phyloP scores from a whole-genome alignment of 176 grass and related monocot species.

The Luzula sylvatica region DNA sequence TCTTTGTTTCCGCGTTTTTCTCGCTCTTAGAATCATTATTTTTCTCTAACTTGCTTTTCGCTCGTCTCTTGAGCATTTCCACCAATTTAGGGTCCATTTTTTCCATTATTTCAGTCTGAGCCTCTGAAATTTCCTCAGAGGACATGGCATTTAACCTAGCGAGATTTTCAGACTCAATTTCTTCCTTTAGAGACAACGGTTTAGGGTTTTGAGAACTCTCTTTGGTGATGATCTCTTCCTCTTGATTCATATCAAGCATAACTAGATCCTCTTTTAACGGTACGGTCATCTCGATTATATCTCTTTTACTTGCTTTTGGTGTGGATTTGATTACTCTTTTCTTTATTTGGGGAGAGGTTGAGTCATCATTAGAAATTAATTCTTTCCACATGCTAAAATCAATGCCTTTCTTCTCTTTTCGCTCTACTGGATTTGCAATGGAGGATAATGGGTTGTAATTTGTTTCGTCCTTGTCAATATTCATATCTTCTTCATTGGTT shows the following conservation, averaged over 20 bases:
- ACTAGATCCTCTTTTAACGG: conserved; percentile 1
- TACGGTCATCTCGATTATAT: neutral
- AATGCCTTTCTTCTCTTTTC: conserved; percentile 75
- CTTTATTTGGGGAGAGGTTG: conserved; percentile 26
- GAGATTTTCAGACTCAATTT: conserved; percentile 62
- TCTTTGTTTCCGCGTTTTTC: conserved; percentile 16
- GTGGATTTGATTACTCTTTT: conserved; percentile 19
- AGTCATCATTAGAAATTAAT: conserved; percentile 17
- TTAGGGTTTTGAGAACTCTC: conserved; percentile 10
- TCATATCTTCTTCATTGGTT: conserved; percentile 25
- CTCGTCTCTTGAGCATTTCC: conserved; percentile 51
- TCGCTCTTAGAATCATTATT: conserved; percentile 14
- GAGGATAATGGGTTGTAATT: conserved; percentile 24
- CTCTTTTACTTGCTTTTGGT: conserved; percentile 7
- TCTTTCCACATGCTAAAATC: conserved; percentile 73
- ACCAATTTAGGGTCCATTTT: conserved; percentile 69
- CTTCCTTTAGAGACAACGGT: conserved; percentile 29
- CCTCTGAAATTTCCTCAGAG: conserved; percentile 66
- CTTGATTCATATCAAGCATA: conserved; percentile 20
- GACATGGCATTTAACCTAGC: conserved; percentile 70
- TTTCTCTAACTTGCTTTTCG: conserved; percentile 30
- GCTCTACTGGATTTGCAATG: conserved; percentile 35
- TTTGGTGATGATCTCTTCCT: neutral
- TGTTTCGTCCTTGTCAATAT: conserved; percentile 39
- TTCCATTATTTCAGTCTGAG: conserved; percentile 59